Evolutionary conservation across 2,329 filamentous ascomycete genomes (phyloP).

Genomic region (Immersiporthe knoxdaviesiana): DNA sequence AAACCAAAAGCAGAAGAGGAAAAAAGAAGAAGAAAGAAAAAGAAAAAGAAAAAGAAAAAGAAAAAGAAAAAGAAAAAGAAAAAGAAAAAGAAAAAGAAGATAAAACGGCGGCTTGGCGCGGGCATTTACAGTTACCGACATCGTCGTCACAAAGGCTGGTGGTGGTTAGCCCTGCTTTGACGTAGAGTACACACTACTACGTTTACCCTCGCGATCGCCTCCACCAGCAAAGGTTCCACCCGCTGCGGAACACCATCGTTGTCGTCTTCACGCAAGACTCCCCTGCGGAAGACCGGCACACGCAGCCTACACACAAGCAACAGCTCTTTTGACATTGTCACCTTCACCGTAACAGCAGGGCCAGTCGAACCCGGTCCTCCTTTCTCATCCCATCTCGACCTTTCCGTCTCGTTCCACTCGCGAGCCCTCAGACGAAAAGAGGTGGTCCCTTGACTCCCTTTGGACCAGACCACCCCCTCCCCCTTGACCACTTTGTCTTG

Average conservation of each 20-base stretch:
- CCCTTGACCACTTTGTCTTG: background rate
- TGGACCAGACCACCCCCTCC: background rate
- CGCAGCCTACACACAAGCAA: slow-evolving; percentile 4
- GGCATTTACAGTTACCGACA: background rate
- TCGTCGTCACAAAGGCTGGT: background rate
- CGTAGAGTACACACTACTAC: slow-evolving; percentile 8
- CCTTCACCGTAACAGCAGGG: background rate
- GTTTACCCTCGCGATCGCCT: slow-evolving; percentile 18
- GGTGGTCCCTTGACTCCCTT: background rate
- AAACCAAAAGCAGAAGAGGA: too few species aligned
- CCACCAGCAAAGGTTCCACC: background rate
- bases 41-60: background rate
- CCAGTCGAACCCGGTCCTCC: background rate
- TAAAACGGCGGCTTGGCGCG: slow-evolving; percentile 12
- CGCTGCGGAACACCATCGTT: slow-evolving; percentile 18
- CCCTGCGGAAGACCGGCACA: background rate
- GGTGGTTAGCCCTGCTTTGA: background rate
- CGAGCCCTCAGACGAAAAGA: slow-evolving; percentile 7
- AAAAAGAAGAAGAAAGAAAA: background rate
- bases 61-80: background rate
- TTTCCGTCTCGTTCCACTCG: background rate
- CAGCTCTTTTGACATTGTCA: background rate
- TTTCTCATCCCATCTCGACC: background rate
- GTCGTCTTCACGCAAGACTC: slow-evolving; percentile 7
- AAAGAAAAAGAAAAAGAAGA: background rate